Evolutionary conservation across 805 yeast genomes (phyloP).

Genomic region (Nakazawaea pomicola): DNA sequence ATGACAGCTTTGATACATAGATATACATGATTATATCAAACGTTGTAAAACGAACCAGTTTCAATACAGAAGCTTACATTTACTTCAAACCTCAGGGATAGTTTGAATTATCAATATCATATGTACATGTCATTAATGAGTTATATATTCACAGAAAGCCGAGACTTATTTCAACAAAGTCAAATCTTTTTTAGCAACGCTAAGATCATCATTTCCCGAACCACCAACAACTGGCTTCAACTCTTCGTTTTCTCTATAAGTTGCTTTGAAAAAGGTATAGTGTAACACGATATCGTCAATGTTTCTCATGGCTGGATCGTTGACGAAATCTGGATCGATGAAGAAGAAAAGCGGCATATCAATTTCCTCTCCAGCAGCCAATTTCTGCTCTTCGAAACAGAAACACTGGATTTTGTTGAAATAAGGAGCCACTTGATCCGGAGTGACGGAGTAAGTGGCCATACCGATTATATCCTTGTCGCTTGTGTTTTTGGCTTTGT

Average conservation of each 20-base stretch:
- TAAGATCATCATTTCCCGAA: constrained; percentile 9
- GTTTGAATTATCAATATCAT: too few species aligned
- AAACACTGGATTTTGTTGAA: constrained; percentile 97
- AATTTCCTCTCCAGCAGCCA: constrained; percentile 93
- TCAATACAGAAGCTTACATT: background rate
- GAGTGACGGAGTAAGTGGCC: constrained; percentile 97
- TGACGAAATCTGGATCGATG: constrained; percentile 92
- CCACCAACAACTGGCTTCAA: constrained; percentile 12
- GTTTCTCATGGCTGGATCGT: constrained; percentile 88
- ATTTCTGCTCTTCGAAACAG: constrained; percentile 94
- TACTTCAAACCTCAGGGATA: too few species aligned
- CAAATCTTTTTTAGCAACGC: constrained; percentile 3
- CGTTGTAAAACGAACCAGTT: background rate
- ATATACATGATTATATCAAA: background rate
- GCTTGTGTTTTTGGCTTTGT: constrained; percentile 82
- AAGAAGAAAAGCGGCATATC: constrained; percentile 99
- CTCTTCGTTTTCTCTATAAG: constrained; percentile 21
- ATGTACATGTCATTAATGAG: too few species aligned
- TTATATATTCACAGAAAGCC: too few species aligned
- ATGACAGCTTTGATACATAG: too few species aligned
- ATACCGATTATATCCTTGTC: constrained; percentile 92
- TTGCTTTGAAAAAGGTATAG: constrained; percentile 82
- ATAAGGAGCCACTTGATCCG: constrained; percentile 94
- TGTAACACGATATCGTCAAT: constrained; percentile 86
- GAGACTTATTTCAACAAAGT: constrained; percentile 7